phyloP scores from a whole-genome alignment of 1,284 basidiomycete genomes.

The Leccinum variabile region DNA sequence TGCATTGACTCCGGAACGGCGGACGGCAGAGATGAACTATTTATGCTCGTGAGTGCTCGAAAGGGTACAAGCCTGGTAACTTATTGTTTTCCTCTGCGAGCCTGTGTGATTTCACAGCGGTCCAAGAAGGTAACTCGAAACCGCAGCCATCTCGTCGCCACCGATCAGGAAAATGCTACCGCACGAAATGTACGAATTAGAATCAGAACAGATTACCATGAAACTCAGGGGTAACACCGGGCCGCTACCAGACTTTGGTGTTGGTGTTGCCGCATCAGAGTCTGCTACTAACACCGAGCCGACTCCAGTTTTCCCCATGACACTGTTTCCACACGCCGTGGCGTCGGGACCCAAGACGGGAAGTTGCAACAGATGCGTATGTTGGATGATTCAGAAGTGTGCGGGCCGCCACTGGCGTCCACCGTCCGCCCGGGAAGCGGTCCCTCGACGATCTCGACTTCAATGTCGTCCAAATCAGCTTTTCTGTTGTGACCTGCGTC shows the following conservation, averaged over 20 bases:
- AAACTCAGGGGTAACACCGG: too few relatives aligned
- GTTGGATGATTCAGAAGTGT: background rate
- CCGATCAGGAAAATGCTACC: too few relatives aligned
- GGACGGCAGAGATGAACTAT: background rate
- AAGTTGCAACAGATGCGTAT: background rate
- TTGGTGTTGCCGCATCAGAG: too few relatives aligned
- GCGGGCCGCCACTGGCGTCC: constrained; percentile 10
- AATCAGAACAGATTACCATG: too few relatives aligned
- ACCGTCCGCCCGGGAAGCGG: constrained; percentile 36
- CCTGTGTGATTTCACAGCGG: background rate
- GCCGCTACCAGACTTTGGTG: too few relatives aligned
- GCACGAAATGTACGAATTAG: too few relatives aligned
- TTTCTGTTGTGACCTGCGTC: constrained; percentile 46
- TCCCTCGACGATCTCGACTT: constrained; percentile 56
- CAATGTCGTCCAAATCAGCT: constrained; percentile 45
- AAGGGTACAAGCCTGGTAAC: background rate
- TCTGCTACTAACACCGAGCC: too few relatives aligned
- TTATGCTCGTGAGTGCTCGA: background rate
- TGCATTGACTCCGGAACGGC: background rate
- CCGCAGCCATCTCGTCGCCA: too few relatives aligned
- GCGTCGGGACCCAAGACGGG: background rate
- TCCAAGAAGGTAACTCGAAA: too few relatives aligned
- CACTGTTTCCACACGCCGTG: too few relatives aligned
- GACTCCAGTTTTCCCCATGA: too few relatives aligned
- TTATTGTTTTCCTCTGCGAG: background rate